Evolutionary conservation across 1,284 basidiomycete species (phyloP).

Genomic region (Malassezia equina): DNA sequence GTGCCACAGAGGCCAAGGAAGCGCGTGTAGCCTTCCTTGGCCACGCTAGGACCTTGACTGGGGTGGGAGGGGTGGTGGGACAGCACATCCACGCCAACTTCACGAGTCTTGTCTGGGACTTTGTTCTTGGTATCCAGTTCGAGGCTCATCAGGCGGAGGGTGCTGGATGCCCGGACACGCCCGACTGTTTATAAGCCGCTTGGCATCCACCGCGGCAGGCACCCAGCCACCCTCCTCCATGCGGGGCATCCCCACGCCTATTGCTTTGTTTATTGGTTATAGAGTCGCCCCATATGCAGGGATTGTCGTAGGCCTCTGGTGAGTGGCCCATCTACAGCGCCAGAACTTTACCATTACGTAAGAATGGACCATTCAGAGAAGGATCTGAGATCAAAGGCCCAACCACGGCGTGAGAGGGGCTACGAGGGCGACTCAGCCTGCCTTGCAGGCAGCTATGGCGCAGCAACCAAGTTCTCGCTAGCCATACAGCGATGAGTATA

Average conservation of each 20-base stretch:
- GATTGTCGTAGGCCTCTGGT: no score
- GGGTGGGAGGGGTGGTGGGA: not conserved
- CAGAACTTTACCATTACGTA: no score
- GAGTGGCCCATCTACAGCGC: no score
- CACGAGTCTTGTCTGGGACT: not conserved
- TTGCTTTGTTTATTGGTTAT: not conserved
- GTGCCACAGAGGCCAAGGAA: slow-evolving; percentile 19
- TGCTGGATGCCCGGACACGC: not conserved
- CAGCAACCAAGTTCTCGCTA: no score
- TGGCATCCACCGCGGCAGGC: not conserved
- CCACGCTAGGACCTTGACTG: not conserved
- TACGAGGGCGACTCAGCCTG: no score
- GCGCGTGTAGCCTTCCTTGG: not conserved
- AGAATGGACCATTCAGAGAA: no score
- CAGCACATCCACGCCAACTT: not conserved
- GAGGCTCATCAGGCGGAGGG: not conserved
- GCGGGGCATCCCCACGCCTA: not conserved
- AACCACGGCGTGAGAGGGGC: no score
- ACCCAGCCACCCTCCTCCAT: not conserved
- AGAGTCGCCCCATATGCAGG: not conserved
- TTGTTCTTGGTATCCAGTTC: not conserved
- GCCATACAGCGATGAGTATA: no score
- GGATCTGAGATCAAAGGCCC: no score
- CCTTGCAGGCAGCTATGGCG: no score
- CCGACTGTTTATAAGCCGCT: not conserved